Conservation (phyloP, 2,329 filamentous ascomycete species). For the Nemania sp. region DNA sequence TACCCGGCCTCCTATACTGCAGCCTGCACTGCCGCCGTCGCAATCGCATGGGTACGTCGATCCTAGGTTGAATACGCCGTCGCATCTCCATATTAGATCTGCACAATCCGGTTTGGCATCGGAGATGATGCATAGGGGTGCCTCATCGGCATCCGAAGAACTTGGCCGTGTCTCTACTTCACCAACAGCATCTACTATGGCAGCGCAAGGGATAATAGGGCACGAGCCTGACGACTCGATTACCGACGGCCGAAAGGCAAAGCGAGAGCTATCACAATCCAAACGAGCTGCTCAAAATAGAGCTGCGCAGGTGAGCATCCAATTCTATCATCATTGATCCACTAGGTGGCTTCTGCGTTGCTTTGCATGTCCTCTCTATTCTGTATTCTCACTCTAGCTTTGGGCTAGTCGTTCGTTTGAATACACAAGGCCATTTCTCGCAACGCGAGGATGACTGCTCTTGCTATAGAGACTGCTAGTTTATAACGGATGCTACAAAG, state of each 20-base stretch:
- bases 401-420: neutral
- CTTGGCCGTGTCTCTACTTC: slow-evolving; percentile 47
- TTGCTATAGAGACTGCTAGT: neutral
- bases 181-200: slow-evolving; percentile 47
- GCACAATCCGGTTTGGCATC: slow-evolving; percentile 41
- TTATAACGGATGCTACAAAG: neutral
- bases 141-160: slow-evolving; percentile 49
- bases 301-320: slow-evolving; percentile 85
- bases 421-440: neutral
- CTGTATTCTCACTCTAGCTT: neutral
- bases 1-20: slow-evolving; percentile 39
- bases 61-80: slow-evolving; percentile 42
- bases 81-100: slow-evolving; percentile 47
- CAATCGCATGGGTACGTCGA: slow-evolving; percentile 48
- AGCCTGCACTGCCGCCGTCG: slow-evolving; percentile 41
- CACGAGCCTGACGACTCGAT: slow-evolving; percentile 52
- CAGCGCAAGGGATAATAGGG: slow-evolving; percentile 49
- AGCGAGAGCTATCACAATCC: slow-evolving; percentile 92
- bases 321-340: slow-evolving; percentile 25
- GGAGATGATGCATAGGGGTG: slow-evolving; percentile 52
- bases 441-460: neutral
- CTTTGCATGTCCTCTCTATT: too few species aligned
- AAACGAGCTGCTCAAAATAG: slow-evolving; percentile 97
- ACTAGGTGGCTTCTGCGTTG: neutral
- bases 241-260: slow-evolving; percentile 77